Base-by-base conservation (phyloP, 805 yeast genomes). In the Pichia nakasei region DNA sequence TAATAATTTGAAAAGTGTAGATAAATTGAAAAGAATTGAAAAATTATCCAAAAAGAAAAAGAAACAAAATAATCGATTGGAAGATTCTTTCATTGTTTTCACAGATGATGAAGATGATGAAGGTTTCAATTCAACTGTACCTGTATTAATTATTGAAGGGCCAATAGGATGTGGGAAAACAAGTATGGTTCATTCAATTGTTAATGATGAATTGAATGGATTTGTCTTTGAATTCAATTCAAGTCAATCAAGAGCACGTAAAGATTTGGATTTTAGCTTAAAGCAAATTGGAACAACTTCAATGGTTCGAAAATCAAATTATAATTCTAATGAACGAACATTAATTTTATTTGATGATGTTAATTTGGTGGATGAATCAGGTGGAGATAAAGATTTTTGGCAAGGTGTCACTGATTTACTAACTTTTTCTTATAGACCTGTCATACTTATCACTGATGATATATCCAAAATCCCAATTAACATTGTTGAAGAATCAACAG, bases 211-310 rank as follows among this genome's bases (percentile, higher is more conserved):
- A 38, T 50, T 80, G 9, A 66, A 69, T 18, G 89, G 89, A 0
- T 84, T 80, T 52, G 83, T 89, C 3, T 82, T 84, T 58, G 97
- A 91, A 58, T 69, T 89, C 24, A 86, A 85, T 58, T 68, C 88
- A 0, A 76, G 87, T n/a, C 81, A 77, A 52, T 66, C 76, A 27
- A 68, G 97, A 56, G 75, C 87, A 1, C 76, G 82, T 39, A 83
- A 78, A 57, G 91, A 85, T 48, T 71, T 91, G 13, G 65, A 70
- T 41, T 73, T 77, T 22, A 75, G 68, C 24, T 67, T 91, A 33
- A 79, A 73, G 39, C 97, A 94, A 54, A 73, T 88, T 42, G 79
- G 91, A 44, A 89, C 96, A 4, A 83, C 95, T 0, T 87, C 86
- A 47, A 66, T 83, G 38, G 89, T 91, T 2, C 85, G 82, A 50